Base-by-base conservation (phyloP, 2,329 filamentous ascomycete species). In the Cyphellophora europaea region DNA sequence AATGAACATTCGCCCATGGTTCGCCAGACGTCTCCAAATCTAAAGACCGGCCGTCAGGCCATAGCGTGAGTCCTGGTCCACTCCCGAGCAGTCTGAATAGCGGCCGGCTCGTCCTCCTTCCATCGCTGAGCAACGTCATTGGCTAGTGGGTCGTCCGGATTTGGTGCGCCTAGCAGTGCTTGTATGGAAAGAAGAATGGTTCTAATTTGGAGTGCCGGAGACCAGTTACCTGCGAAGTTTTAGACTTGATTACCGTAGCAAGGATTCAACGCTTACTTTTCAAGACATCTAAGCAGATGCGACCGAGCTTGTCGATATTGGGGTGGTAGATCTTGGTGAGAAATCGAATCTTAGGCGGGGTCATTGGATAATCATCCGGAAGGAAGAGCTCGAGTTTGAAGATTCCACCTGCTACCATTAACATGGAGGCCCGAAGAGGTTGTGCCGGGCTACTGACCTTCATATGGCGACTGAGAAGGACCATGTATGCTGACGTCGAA, bases 181-280 rank as follows among this genome's bases (percentile, higher is more conserved):
- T 98, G 93, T 57, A 98, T 98, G 6, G 89, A 96, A 36, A 98
- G 78, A n/a, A 98, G 77, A 49, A 98, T 98, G 5, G 91, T 98
- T 45, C 91, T 81, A 57, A 98, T 98, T 63, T 98, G 91, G 19
- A 98, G 75, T 11, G 93, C 91, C 4, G 91, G 91, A 14, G 89
- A 96, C 91, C 91, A 98, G 71, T 98, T 98, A 59, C 89, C 88
- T 95, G 42, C 45, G 35, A 28, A 15, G 12, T 15, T 27, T n/a
- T 25, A n/a, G 21, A 25, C 30, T 44, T 27, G 41, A 33, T 41
- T 27, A 28, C n/a, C 12, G 37, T 3, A 25, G n/a, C 5, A 30
- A 31, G 17, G 23, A 11, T 17, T 10, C 13, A 14, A 11, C 16
- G 50, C 74, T 50, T 67, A 93, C 91, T 94, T 71, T 98, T 98